Conservation (phyloP, 371 early-diverging fungal species). For the Nosema muscidifuracis region DNA sequence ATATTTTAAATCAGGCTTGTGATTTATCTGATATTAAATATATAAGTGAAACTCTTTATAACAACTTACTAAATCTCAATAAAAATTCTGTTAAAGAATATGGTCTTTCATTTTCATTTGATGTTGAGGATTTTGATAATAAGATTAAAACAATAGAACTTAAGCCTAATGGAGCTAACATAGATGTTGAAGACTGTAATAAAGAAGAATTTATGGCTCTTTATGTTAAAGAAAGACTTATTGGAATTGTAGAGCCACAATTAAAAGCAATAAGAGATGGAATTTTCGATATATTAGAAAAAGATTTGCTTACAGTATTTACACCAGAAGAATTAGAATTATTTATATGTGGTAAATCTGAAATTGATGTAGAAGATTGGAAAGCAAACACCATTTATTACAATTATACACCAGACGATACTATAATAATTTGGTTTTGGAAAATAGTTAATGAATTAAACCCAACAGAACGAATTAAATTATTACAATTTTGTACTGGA, state of each 20-base stretch:
- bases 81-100: too few relatives aligned
- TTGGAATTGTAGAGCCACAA: constrained; percentile 78
- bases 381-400: constrained; percentile 87
- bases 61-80: too few relatives aligned
- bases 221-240: constrained; percentile 76
- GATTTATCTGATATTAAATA: too few relatives aligned
- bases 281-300: constrained; percentile 85
- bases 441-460: constrained; percentile 87
- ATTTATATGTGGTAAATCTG: constrained; percentile 88
- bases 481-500: constrained; percentile 94
- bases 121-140: too few relatives aligned
- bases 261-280: constrained; percentile 81
- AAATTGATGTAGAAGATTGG: constrained; percentile 97
- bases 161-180: constrained; percentile 76
- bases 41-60: too few relatives aligned
- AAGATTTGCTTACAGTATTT: constrained; percentile 78
- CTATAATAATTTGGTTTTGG: constrained; percentile 96
- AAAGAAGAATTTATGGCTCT: constrained; percentile 86
- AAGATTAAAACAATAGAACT: constrained; percentile 76
- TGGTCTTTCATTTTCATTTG: too few relatives aligned
- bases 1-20: constrained; percentile 76
- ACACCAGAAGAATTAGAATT: constrained; percentile 94
- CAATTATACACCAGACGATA: constrained; percentile 73
- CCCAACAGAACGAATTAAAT: constrained; percentile 85
- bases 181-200: constrained; percentile 83